phyloP scores from a whole-genome alignment of 352 stramenopile species.

The Phytophthora syringae region DNA sequence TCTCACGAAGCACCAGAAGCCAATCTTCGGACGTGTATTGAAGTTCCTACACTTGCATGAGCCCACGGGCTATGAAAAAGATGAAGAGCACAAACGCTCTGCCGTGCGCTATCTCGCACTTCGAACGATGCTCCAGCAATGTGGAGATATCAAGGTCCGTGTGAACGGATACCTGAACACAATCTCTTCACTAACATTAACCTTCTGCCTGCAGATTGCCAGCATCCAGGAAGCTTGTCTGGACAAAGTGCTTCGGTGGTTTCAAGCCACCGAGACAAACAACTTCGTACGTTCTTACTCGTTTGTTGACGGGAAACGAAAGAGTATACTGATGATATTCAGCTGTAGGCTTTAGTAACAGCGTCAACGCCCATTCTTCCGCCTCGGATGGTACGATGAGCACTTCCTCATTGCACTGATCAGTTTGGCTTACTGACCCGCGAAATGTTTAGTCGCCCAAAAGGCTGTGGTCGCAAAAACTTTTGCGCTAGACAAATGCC shows the following conservation, averaged over 20 bases:
- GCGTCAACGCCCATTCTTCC: slow-evolving; percentile 54
- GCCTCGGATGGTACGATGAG: slow-evolving; percentile 57
- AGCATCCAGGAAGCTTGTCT: slow-evolving; percentile 56
- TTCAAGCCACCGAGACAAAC: slow-evolving; percentile 46
- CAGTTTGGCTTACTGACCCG: no score
- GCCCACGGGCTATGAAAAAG: slow-evolving; percentile 62
- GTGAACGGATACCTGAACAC: background rate
- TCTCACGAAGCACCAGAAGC: slow-evolving; percentile 45
- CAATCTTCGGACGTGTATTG: slow-evolving; percentile 49
- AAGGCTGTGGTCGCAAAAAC: slow-evolving; percentile 23
- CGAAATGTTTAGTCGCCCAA: slow-evolving; percentile 51
- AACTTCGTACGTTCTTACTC: slow-evolving; percentile 21
- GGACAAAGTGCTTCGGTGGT: slow-evolving; percentile 62
- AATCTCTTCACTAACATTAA: background rate
- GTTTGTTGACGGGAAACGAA: background rate
- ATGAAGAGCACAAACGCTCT: slow-evolving; percentile 57
- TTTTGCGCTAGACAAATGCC: slow-evolving; percentile 23
- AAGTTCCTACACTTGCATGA: slow-evolving; percentile 66
- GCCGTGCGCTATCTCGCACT: slow-evolving; percentile 63
- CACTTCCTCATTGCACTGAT: background rate
- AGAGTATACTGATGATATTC: background rate
- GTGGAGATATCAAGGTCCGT: slow-evolving; percentile 55
- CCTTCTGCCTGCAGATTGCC: slow-evolving; percentile 37
- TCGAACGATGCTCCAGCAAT: slow-evolving; percentile 60
- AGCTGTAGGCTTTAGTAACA: slow-evolving; percentile 24